These are phyloP conservation scores for Mycosphaerella sp. DNA, from an alignment of 2,329 filamentous ascomycete species.

Conservation along the genomic window DNA sequence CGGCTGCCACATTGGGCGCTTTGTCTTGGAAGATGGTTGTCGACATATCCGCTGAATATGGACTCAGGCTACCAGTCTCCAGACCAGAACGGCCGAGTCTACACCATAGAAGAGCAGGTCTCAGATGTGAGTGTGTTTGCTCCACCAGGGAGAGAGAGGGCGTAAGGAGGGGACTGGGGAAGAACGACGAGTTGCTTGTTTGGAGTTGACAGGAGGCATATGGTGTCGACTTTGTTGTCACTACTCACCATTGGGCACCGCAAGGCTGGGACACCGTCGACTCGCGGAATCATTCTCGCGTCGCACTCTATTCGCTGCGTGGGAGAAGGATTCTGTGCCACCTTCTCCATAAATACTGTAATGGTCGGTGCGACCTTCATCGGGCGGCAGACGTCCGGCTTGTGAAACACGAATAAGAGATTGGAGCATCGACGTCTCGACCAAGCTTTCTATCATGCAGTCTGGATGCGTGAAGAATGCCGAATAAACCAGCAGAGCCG, in stretches of 20 bases:
- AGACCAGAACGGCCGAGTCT: neutral
- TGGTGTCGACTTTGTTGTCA: neutral
- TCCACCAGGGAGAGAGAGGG: neutral
- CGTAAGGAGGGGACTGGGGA: neutral
- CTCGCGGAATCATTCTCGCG: constrained; percentile 2
- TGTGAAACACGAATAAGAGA: no score
- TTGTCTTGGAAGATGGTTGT: constrained; percentile 20
- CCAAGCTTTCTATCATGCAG: neutral
- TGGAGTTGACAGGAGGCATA: neutral
- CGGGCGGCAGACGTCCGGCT: no score
- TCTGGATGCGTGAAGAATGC: neutral
- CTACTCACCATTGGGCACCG: no score
- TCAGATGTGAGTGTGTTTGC: no score
- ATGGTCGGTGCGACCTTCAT: neutral
- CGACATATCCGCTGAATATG: constrained; percentile 5
- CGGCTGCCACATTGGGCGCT: constrained; percentile 21
- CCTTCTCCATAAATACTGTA: constrained; percentile 5
- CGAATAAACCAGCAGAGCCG: neutral
- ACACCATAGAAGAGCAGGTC: neutral
- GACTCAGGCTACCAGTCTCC: no score
- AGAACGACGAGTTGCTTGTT: constrained; percentile 3
- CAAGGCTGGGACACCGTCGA: no score
- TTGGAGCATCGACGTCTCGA: no score
- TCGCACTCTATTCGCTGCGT: constrained; percentile 2
- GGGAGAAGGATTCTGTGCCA: neutral